Conservation (phyloP, 2,329 filamentous ascomycete genomes). For the Fusarium poae region DNA sequence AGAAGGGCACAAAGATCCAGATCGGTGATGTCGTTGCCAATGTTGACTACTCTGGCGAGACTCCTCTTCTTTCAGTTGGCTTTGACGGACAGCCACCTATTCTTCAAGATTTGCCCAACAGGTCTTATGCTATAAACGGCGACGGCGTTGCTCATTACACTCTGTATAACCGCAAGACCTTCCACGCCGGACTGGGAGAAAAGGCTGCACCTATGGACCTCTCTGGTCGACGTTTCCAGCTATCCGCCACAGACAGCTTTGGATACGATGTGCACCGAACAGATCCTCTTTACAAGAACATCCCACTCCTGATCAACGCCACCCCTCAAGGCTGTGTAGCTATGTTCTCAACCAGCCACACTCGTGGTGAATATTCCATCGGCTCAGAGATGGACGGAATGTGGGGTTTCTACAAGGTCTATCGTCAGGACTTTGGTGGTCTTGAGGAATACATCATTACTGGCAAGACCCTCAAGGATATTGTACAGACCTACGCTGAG, state of each 20-base stretch:
- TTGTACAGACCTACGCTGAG: conserved; percentile 75
- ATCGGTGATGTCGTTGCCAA: conserved; percentile 64
- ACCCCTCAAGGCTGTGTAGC: conserved; percentile 74
- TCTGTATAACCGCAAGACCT: conserved; percentile 69
- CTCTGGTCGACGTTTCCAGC: conserved; percentile 72
- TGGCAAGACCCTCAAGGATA: conserved; percentile 74
- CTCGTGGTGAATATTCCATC: conserved; percentile 73
- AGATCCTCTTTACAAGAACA: conserved; percentile 81
- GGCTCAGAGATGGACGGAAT: conserved; percentile 81
- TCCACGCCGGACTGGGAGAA: conserved; percentile 79
- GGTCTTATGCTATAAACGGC: conserved; percentile 74
- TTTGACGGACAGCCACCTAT: conserved; percentile 65
- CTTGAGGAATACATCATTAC: conserved; percentile 78
- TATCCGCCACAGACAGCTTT: conserved; percentile 79
- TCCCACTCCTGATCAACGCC: conserved; percentile 77
- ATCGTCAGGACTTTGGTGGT: conserved; percentile 78
- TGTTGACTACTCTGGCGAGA: conserved; percentile 67
- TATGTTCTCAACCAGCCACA: conserved; percentile 76
- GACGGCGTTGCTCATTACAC: conserved; percentile 75
- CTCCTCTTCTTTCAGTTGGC: conserved; percentile 69
- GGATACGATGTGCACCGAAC: conserved; percentile 79
- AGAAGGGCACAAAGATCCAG: conserved; percentile 58
- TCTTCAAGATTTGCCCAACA: conserved; percentile 72
- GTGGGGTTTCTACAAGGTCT: conserved; percentile 81
- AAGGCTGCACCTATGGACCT: conserved; percentile 81